Percentiles rank a stretch among this genome's conserved stretches.
These are phyloP conservation scores for Panicum miliaceum DNA, from an alignment of 176 grass and related monocot species.

Conservation along the genomic window DNA sequence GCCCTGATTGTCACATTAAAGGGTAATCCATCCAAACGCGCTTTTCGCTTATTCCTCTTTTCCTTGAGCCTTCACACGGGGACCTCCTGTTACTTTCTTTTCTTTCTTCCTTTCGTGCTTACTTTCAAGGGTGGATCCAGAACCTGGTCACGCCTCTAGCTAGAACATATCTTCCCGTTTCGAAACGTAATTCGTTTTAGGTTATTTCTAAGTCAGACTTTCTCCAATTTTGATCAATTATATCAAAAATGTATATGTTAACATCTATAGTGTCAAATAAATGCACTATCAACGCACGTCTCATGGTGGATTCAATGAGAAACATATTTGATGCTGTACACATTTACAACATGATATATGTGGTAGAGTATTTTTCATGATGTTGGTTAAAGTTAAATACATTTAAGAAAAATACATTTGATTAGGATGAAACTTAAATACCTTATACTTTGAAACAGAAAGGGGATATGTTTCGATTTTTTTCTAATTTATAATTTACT, in stretches of 20 bases:
- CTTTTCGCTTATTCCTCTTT: slow-evolving; percentile 55
- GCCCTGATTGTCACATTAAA: slow-evolving; percentile 37
- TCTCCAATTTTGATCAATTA: no score
- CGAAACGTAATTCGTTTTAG: not conserved
- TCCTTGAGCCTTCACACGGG: slow-evolving; percentile 50
- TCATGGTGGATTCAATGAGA: not conserved
- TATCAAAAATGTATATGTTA: not conserved
- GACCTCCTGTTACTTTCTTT: slow-evolving; percentile 41
- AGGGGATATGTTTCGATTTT: not conserved
- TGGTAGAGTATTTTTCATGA: no score
- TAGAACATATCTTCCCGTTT: not conserved
- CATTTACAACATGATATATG: no score
- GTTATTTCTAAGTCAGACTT: not conserved
- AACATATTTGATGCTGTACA: not conserved
- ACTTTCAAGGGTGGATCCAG: not conserved
- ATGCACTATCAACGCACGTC: not conserved
- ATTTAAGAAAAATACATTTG: no score
- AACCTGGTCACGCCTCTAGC: not conserved
- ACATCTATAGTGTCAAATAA: not conserved
- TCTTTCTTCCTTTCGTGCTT: slow-evolving; percentile 11
- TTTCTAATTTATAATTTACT: not conserved
- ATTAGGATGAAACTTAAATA: not conserved
- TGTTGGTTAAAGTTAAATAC: not conserved
- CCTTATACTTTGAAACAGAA: not conserved
- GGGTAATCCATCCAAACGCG: slow-evolving; percentile 42